These are phyloP conservation scores for Chrysopogon serrulatus DNA, from an alignment of 176 grass and related monocot species.

Conservation along the genomic window DNA sequence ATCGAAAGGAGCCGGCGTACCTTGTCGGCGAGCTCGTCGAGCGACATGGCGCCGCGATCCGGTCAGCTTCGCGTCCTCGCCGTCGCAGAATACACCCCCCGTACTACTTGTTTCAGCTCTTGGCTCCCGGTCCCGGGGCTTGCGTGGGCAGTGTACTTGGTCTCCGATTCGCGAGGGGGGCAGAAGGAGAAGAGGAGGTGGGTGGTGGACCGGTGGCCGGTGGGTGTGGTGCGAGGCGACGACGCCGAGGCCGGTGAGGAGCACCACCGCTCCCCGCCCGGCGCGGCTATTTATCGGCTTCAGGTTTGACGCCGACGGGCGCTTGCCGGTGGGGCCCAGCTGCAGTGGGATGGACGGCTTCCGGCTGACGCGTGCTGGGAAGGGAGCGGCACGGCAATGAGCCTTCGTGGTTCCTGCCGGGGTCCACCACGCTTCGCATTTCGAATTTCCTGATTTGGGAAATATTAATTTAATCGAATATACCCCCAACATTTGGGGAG, in stretches of 20 bases:
- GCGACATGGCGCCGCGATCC: conserved; percentile 46
- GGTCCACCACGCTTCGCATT: background rate
- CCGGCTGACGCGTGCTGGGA: background rate
- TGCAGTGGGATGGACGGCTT: background rate
- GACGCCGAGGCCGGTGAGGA: conserved; percentile 5
- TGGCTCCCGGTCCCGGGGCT: background rate
- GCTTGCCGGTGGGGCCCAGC: background rate
- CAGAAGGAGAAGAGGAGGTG: background rate
- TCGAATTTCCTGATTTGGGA: background rate
- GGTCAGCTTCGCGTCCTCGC: background rate
- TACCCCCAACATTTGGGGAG: background rate
- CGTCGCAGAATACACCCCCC: background rate
- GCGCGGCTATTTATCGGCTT: conserved; percentile 39
- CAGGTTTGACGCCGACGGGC: conserved; percentile 1
- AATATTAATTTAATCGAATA: background rate
- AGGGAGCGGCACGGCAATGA: background rate
- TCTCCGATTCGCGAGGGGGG: background rate
- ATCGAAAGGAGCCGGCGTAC: background rate
- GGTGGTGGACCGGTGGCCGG: conserved; percentile 21
- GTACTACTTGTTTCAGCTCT: background rate
- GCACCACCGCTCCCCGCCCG: background rate
- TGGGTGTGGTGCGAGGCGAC: background rate
- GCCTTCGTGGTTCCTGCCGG: background rate
- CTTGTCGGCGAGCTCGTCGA: conserved; percentile 46
- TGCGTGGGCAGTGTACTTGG: conserved; percentile 1